Base-by-base conservation (phyloP, 192 early-diverging fungal genomes). In the Entomortierella lignicola region DNA sequence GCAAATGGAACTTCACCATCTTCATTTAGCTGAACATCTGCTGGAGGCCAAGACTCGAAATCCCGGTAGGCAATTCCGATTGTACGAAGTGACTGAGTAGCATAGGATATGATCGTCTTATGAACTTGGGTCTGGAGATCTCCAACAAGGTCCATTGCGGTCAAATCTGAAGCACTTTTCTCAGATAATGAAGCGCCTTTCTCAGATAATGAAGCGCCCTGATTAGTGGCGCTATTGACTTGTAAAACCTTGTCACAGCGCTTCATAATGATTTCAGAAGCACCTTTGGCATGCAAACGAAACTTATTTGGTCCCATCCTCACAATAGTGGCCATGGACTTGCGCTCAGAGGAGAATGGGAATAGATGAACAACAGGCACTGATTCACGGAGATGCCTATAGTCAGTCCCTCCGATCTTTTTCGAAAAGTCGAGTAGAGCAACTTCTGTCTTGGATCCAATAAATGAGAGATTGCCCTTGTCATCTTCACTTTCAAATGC, bases 381-480 rank as follows among this genome's bases (percentile, higher is more conserved):
- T 55, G 86, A 66, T 18, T 87, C 84, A 18, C 97, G 92, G 51
- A 92, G 80, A n/a, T 80, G 53, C 25, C 77, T 65, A 69, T 93
- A 94, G 15, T 86, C 83, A 20, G 84, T 81, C 0, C 91, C 91
- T 2, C 92, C 89, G 34, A 89, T 79, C 15, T 79, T 66, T 48
- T 90, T 84, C 8, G 94, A 89, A 82, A 95, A 94, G 27, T 91
- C 86, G 21, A 99, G 85, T 51, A 99, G 62, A 0, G 98, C 98
- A 4, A 93, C 90, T 73, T 99, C 98, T 12, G 96, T 99, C 84
- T 99, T 99, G 80, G 93, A 95, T 29, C 98, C 98, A 32, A 91
- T 82, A 70, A 97, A 91, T 31, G 80, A 84, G 12, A 69, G 54
- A 6, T 83, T 65, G 6, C 89, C 86, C 59, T 83, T 82, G 17